Percentiles rank a stretch among this genome's conserved stretches.
phyloP scores from a whole-genome alignment of 352 stramenopile species.

The Thraustochytrium sp. region DNA sequence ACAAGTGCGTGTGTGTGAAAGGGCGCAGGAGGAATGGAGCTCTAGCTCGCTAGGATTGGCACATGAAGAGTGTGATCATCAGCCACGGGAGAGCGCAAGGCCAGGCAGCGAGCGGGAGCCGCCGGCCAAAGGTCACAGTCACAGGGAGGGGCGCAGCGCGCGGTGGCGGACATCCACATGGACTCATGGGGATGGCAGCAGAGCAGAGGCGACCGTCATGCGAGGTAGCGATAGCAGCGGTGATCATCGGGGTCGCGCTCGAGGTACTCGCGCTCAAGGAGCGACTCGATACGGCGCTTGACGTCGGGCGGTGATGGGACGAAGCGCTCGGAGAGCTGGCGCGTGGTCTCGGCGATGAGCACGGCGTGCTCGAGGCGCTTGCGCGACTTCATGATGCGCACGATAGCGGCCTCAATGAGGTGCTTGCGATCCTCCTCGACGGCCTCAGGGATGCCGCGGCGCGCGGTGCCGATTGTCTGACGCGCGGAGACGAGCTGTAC shows the following conservation, averaged over 20 bases:
- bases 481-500: constrained; percentile 62
- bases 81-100: no score
- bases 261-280: constrained; percentile 98
- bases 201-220: no score
- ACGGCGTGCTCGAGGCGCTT: constrained; percentile 69
- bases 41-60: no score
- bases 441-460: constrained; percentile 47
- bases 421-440: constrained; percentile 93
- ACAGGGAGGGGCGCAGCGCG: no score
- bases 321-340: constrained; percentile 78
- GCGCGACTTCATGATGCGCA: constrained; percentile 90
- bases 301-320: constrained; percentile 86
- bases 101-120: no score
- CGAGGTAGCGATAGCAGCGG: constrained; percentile 94
- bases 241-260: constrained; percentile 84
- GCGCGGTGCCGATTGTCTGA: neutral
- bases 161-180: no score
- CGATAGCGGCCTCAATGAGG: constrained; percentile 84
- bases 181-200: no score
- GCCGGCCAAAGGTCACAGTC: no score
- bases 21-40: no score
- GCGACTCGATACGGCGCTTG: constrained; percentile 95
- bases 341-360: constrained; percentile 79
- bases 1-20: no score
- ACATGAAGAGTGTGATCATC: no score